Evolutionary conservation across 106 monocot species (phyloP).

Genomic region (Amphibolis antarctica): DNA sequence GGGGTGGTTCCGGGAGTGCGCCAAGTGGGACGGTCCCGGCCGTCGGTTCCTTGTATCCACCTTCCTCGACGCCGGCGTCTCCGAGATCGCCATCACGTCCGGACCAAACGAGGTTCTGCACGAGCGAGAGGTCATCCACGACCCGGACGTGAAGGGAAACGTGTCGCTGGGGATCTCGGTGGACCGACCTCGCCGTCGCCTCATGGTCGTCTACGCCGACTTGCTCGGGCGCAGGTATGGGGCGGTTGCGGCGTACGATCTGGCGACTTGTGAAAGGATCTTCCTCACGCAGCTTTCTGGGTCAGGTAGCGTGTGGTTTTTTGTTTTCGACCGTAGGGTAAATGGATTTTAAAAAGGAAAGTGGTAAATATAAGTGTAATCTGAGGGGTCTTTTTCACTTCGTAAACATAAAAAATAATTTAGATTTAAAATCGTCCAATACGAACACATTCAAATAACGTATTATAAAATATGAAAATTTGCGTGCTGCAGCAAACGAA

Average conservation of each 20-base stretch:
- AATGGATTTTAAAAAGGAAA: too few relatives aligned
- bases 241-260: slow-evolving; percentile 60
- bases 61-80: slow-evolving; percentile 40
- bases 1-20: slow-evolving; percentile 75
- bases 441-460: too few relatives aligned
- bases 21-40: slow-evolving; percentile 58
- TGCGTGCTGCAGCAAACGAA: slow-evolving; percentile 21
- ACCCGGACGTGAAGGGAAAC: slow-evolving; percentile 55
- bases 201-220: slow-evolving; percentile 74
- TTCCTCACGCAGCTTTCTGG: slow-evolving; percentile 52
- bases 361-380: too few relatives aligned
- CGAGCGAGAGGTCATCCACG: slow-evolving; percentile 41
- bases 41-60: slow-evolving; percentile 75
- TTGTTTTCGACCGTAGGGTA: not conserved
- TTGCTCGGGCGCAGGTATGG: slow-evolving; percentile 14
- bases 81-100: slow-evolving; percentile 26
- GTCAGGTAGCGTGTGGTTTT: slow-evolving; percentile 28
- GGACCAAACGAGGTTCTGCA: not conserved
- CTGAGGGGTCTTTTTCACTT: too few relatives aligned
- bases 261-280: slow-evolving; percentile 34
- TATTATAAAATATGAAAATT: not conserved
- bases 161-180: slow-evolving; percentile 48
- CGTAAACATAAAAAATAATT: too few relatives aligned
- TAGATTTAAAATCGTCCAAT: too few relatives aligned
- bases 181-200: slow-evolving; percentile 32